phyloP scores from a whole-genome alignment of 2,329 filamentous ascomycete species.

The Penicillium sp. region DNA sequence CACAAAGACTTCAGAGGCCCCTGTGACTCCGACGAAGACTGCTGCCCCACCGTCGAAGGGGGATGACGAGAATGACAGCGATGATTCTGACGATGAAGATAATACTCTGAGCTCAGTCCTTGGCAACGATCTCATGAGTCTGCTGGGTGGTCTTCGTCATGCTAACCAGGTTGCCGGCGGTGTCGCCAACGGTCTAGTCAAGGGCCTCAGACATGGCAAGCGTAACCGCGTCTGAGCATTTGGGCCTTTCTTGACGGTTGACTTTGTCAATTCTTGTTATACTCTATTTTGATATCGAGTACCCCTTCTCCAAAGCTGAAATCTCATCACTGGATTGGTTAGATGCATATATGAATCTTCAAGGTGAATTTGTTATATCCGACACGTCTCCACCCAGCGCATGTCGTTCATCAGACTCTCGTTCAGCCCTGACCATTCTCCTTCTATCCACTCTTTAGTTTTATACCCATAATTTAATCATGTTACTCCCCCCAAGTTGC shows the following conservation, averaged over 20 bases:
- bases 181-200: not conserved
- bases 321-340: not conserved
- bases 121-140: conserved; percentile 1
- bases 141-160: conserved; percentile 1
- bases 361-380: not conserved
- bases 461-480: too few relatives aligned
- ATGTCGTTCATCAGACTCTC: not conserved
- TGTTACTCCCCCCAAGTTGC: too few relatives aligned
- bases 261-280: not conserved
- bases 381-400: too few relatives aligned
- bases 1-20: not conserved
- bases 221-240: not conserved
- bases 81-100: not conserved
- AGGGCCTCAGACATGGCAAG: not conserved
- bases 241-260: too few relatives aligned
- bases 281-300: not conserved
- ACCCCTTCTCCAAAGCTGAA: not conserved
- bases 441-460: too few relatives aligned
- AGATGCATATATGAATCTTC: not conserved
- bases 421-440: not conserved
- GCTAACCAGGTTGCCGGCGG: not conserved
- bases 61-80: too few relatives aligned
- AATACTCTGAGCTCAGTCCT: not conserved
- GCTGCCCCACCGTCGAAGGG: not conserved
- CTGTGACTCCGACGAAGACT: not conserved